Percentiles rank a stretch among this genome's conserved stretches.
Evolutionary conservation across 495 filamentous ascomycete species (phyloP).

Genomic region (Annulohypoxylon nitens): DNA sequence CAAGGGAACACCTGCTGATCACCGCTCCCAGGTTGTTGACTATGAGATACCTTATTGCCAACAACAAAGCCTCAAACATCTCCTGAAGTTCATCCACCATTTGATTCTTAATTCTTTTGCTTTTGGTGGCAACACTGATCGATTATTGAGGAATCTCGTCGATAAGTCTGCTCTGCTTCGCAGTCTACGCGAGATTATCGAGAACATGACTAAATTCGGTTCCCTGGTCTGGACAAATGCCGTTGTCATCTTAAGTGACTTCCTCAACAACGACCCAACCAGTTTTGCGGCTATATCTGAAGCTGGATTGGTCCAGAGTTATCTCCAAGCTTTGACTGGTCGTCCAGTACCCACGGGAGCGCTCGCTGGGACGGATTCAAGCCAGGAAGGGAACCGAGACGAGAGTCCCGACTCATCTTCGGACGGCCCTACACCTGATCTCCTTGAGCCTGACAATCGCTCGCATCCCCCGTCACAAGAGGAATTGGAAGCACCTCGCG

Average conservation of each 20-base stretch:
- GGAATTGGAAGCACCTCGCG: conserved; percentile 57
- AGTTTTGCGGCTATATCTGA: conserved; percentile 96
- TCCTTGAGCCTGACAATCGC: conserved; percentile 58
- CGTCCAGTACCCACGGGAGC: conserved; percentile 60
- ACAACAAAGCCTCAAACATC: conserved; percentile 90
- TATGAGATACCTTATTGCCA: conserved; percentile 93
- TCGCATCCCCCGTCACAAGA: conserved; percentile 60
- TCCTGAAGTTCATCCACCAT: conserved; percentile 96
- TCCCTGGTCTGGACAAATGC: conserved; percentile 94
- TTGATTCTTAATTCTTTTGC: conserved; percentile 82
- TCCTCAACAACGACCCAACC: conserved; percentile 98
- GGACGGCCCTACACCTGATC: conserved; percentile 55
- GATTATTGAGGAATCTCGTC: conserved; percentile 90
- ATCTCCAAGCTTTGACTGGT: conserved; percentile 84
- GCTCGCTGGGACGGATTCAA: conserved; percentile 51
- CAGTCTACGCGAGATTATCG: conserved; percentile 83
- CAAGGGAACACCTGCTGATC: conserved; percentile 79
- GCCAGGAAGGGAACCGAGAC: conserved; percentile 46
- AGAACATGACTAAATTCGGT: conserved; percentile 81
- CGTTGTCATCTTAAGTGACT: conserved; percentile 89
- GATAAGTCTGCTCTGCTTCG: conserved; percentile 88
- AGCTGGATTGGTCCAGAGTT: conserved; percentile 86
- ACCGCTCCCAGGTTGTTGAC: conserved; percentile 85
- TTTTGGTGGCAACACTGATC: conserved; percentile 83
- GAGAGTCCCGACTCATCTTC: conserved; percentile 55